A percentile compares a stretch with the other conserved stretches of the same genome.
phyloP scores from a whole-genome alignment of 495 filamentous ascomycete genomes.

The Penicillium maclennaniae region DNA sequence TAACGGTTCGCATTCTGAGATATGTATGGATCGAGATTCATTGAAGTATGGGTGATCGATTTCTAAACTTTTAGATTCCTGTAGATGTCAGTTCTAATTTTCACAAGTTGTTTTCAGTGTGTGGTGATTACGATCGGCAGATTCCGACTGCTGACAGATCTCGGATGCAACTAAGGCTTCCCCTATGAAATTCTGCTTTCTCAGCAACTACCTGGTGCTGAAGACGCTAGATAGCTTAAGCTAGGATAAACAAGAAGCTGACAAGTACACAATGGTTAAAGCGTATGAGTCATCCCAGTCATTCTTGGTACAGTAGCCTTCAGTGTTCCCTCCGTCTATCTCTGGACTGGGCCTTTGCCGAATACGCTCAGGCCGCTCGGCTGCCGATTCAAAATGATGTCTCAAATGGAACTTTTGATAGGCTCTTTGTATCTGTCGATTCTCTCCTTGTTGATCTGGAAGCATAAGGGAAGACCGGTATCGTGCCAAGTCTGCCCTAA shows the following conservation, averaged over 20 bases:
- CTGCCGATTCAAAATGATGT: neutral
- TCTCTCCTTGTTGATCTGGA: conserved; percentile 7
- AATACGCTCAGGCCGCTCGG: neutral
- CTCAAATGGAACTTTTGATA: neutral
- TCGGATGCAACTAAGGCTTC: neutral
- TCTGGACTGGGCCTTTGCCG: neutral
- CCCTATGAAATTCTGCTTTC: neutral
- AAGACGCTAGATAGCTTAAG: neutral
- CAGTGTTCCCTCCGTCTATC: neutral
- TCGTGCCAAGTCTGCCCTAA: conserved; percentile 5
- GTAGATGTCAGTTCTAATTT: neutral
- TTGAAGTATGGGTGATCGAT: neutral
- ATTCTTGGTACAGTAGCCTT: neutral
- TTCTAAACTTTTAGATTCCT: neutral
- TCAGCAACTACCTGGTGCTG: neutral
- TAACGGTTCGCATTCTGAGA: conserved; percentile 10
- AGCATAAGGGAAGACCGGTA: conserved; percentile 12
- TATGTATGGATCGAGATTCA: neutral
- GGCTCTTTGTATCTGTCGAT: neutral
- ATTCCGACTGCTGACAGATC: no score
- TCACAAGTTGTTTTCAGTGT: neutral
- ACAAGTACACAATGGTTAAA: neutral
- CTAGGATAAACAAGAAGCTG: neutral
- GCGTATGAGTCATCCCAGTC: neutral
- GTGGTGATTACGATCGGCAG: conserved; percentile 4